These are phyloP conservation scores for Aureobasidium subglaciale DNA, from an alignment of 2,329 filamentous ascomycete genomes.

Conservation along the genomic window DNA sequence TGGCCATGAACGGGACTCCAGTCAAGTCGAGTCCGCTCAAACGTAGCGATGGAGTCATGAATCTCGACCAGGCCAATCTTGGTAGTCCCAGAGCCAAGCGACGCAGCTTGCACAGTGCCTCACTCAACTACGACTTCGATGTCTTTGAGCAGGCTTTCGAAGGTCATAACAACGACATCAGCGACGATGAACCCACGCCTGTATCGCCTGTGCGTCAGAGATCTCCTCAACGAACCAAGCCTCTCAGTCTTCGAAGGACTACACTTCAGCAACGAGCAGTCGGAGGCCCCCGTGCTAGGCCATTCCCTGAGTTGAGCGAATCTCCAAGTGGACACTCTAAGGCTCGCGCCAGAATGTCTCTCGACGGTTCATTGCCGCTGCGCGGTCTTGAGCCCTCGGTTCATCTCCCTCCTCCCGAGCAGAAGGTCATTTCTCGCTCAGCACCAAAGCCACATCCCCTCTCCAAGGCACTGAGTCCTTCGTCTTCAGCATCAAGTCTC, in stretches of 20 bases:
- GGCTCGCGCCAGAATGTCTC: conserved; percentile 59
- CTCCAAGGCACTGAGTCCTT: conserved; percentile 79
- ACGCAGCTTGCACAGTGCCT: conserved; percentile 72
- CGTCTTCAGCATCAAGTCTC: conserved; percentile 73
- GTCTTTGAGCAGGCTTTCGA: conserved; percentile 62
- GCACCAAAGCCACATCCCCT: conserved; percentile 63
- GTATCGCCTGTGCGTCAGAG: conserved; percentile 18
- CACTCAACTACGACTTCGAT: conserved; percentile 60
- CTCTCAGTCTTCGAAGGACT: conserved; percentile 60
- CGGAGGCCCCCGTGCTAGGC: conserved; percentile 31
- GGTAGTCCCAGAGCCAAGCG: conserved; percentile 88
- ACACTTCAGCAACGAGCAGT: conserved; percentile 78
- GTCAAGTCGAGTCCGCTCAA: conserved; percentile 77
- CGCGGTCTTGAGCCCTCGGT: conserved; percentile 54
- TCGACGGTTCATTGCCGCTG: conserved; percentile 69
- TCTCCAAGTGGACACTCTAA: conserved; percentile 18
- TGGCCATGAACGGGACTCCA: conserved; percentile 41
- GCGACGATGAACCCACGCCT: conserved; percentile 10
- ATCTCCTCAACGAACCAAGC: conserved; percentile 27
- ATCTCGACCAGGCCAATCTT: conserved; percentile 67
- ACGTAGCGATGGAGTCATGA: conserved; percentile 84
- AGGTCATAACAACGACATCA: conserved; percentile 21
- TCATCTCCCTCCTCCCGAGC: conserved; percentile 27
- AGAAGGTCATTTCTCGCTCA: conserved; percentile 27
- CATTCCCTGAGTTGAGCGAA: conserved; percentile 29